phyloP scores from a whole-genome alignment of 176 grass and related monocot genomes.

The Phyllostachys edulis region DNA sequence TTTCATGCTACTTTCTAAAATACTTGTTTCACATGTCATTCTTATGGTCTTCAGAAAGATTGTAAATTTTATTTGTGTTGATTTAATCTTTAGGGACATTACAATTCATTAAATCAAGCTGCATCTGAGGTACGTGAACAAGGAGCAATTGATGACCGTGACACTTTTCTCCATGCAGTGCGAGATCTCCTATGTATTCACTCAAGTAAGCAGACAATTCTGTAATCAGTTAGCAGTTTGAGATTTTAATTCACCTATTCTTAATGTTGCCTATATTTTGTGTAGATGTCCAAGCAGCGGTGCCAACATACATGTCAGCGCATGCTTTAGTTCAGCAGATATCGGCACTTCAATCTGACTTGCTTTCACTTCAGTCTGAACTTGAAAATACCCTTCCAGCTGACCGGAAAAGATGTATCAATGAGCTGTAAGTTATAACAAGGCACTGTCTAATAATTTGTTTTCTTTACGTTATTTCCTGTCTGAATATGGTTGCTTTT shows the following conservation, averaged over 20 bases:
- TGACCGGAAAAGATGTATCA: slow-evolving; percentile 91
- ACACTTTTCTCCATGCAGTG: slow-evolving; percentile 86
- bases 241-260: slow-evolving; percentile 1
- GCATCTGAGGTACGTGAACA: slow-evolving; percentile 85
- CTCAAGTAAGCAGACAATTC: slow-evolving; percentile 59
- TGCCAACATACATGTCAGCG: slow-evolving; percentile 84
- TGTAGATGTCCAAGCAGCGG: slow-evolving; percentile 63
- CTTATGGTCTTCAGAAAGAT: neutral
- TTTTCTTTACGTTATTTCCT: slow-evolving; percentile 23
- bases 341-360: slow-evolving; percentile 71
- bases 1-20: neutral
- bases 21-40: neutral
- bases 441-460: neutral
- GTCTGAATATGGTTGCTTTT: neutral
- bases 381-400: slow-evolving; percentile 86
- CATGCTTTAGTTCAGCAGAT: slow-evolving; percentile 98
- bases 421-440: slow-evolving; percentile 78
- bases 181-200: slow-evolving; percentile 87
- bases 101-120: slow-evolving; percentile 77
- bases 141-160: slow-evolving; percentile 91
- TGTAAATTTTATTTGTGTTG: slow-evolving; percentile 17
- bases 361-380: slow-evolving; percentile 88
- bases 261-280: slow-evolving; percentile 24
- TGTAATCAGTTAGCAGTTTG: neutral
- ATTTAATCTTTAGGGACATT: slow-evolving; percentile 61